Base-by-base conservation (phyloP, 208 protist species). In the Acanthamoeba healyi region DNA sequence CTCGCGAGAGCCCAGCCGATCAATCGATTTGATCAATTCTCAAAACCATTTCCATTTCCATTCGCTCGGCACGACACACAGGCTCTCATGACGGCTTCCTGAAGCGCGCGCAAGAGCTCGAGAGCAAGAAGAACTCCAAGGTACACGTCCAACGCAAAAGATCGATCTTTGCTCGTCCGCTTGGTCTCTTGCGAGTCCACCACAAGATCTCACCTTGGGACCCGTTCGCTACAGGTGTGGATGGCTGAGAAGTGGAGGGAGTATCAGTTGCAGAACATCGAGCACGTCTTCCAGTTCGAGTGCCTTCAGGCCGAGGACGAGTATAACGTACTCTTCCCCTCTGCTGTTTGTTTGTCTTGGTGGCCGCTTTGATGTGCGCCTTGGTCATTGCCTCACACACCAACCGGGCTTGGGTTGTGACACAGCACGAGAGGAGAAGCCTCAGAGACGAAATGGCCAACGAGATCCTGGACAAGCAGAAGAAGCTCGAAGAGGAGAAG, bases 401-500 rank as follows among this genome's bases (percentile, higher is more conserved):
- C 1, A 58, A 44, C n/a, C n/a, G n/a, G n/a, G n/a, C n/a, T n/a
- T n/a, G n/a, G n/a, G n/a, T n/a, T n/a, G n/a, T 32, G 17, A 3
- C 5, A 49, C 38, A 95, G 86, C 51, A 95, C 34, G 95, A 96
- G 10, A 77, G 63, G 46, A 46, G 17, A 1, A 44, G 70, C 29
- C 72, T 96, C 0, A 81, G 65, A 82, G 95, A 96, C 10, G 88
- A 89, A 70, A 96, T 96, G 95, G 90, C 94, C 44, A 94, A 91
- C 6, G 92, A 61, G 26, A 36, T 95, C 24, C n/a, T 82, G 26
- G 95, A 96, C 2, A 96, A 94, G 63, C 88, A 95, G 79, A 96
- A 95, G n/a, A 94, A 94, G 72, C 94, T 96, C 15, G 72, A 65
- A 38, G 95, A 96, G 32, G 95, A 96, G 87, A 96, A 95, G 54